phyloP scores from a whole-genome alignment of 2,329 filamentous ascomycete genomes.

The Ceratocystis papillata region DNA sequence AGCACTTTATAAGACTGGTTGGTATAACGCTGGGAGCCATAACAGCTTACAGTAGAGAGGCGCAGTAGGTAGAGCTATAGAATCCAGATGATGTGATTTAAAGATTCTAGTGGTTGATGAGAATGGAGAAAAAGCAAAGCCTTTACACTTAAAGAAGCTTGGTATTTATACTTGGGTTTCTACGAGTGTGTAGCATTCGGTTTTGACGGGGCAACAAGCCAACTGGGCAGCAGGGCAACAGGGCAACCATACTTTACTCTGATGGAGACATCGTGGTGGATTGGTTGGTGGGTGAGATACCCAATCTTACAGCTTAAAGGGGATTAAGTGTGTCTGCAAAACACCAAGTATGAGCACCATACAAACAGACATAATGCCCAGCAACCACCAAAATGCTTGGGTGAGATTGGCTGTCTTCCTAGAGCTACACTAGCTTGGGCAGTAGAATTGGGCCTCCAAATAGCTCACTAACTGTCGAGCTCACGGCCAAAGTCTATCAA shows the following conservation, averaged over 20 bases:
- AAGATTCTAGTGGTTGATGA: background rate
- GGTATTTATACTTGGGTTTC: constrained; percentile 1
- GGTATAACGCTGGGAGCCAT: background rate
- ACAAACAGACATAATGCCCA: background rate
- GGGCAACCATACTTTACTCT: background rate
- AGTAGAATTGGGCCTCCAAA: background rate
- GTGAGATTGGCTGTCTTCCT: background rate
- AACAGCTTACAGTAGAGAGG: background rate
- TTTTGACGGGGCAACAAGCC: background rate
- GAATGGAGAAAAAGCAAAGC: background rate
- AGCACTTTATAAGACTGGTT: background rate
- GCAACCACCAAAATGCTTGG: background rate
- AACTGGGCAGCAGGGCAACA: background rate
- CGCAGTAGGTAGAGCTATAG: no score
- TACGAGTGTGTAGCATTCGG: background rate
- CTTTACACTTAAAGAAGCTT: background rate
- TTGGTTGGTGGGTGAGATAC: background rate
- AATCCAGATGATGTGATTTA: background rate
- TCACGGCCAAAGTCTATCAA: constrained; percentile 55
- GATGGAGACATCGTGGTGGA: background rate
- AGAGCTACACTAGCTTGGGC: background rate
- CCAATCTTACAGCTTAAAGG: background rate
- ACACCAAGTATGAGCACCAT: constrained; percentile 1
- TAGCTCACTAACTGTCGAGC: constrained; percentile 40
- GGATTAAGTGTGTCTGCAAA: no score